These are phyloP conservation scores for Rubia tinctorum DNA, from an alignment of 305 asterid species.

Conservation along the genomic window DNA sequence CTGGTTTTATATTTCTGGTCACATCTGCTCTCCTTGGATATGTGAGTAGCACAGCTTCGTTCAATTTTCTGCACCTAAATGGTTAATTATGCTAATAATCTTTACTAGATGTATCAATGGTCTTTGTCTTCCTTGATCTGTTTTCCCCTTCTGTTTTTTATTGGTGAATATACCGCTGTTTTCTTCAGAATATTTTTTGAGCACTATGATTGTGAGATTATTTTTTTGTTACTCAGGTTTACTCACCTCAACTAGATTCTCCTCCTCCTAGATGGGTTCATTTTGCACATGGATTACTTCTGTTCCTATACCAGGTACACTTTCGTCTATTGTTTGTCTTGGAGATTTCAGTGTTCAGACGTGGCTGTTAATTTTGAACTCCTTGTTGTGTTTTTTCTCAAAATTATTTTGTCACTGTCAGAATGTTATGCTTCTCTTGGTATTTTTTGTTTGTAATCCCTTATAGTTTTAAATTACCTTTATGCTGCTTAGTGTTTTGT, in stretches of 20 bases:
- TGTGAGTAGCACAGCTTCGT: slow-evolving; percentile 45
- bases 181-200: background rate
- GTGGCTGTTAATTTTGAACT: background rate
- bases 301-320: slow-evolving; percentile 81
- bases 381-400: background rate
- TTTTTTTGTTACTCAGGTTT: slow-evolving; percentile 48
- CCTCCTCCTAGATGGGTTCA: slow-evolving; percentile 99
- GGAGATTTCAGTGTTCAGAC: background rate
- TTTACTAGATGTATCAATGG: slow-evolving; percentile 5
- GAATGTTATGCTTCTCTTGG: background rate
- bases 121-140: slow-evolving; percentile 9
- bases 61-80: background rate
- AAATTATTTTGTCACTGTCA: background rate
- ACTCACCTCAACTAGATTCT: slow-evolving; percentile 85
- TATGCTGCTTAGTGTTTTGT: background rate
- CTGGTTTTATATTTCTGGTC: slow-evolving; percentile 70
- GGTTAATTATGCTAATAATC: background rate
- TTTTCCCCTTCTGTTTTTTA: background rate
- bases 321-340: background rate
- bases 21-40: slow-evolving; percentile 85
- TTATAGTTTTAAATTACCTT: background rate
- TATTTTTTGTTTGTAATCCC: background rate
- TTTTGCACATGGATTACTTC: slow-evolving; percentile 80
- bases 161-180: background rate
- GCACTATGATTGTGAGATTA: background rate